Percentiles rank a stretch among this genome's conserved stretches.
Conservation (phyloP, 306 rosid genomes). For the Lablab purpureus region DNA sequence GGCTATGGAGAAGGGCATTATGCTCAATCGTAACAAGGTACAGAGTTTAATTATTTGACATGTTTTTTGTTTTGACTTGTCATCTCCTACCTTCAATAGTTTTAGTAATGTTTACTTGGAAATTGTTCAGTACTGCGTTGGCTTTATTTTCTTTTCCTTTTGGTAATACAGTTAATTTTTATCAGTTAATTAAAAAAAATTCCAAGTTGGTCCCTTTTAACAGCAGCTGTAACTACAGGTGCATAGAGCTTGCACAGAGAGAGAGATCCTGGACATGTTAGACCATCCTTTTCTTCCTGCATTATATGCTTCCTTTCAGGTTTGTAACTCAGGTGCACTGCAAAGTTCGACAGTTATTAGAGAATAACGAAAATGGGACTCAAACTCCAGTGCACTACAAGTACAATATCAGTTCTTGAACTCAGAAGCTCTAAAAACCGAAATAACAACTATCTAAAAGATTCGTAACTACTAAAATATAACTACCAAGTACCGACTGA, state of each 20-base stretch:
- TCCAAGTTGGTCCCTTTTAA: background rate
- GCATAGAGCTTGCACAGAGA: slow-evolving; percentile 97
- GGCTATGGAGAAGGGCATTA: slow-evolving; percentile 87
- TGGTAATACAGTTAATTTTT: background rate
- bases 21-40: slow-evolving; percentile 97
- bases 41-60: background rate
- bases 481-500: background rate
- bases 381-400: background rate
- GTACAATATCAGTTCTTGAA: background rate
- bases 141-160: slow-evolving; percentile 13
- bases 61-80: background rate
- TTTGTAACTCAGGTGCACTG: slow-evolving; percentile 33
- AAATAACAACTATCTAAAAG: background rate
- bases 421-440: background rate
- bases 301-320: slow-evolving; percentile 66
- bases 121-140: background rate
- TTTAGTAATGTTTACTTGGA: background rate
- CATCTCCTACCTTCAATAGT: slow-evolving; percentile 7
- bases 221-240: slow-evolving; percentile 57
- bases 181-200: slow-evolving; percentile 21
- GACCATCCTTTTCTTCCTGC: slow-evolving; percentile 99
- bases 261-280: slow-evolving; percentile 93
- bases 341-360: background rate
- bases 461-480: too few species aligned
- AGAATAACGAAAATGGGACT: background rate